Evolutionary conservation across 768 basidiomycete species (phyloP).

Genomic region (Leccinum pellstonianum): DNA sequence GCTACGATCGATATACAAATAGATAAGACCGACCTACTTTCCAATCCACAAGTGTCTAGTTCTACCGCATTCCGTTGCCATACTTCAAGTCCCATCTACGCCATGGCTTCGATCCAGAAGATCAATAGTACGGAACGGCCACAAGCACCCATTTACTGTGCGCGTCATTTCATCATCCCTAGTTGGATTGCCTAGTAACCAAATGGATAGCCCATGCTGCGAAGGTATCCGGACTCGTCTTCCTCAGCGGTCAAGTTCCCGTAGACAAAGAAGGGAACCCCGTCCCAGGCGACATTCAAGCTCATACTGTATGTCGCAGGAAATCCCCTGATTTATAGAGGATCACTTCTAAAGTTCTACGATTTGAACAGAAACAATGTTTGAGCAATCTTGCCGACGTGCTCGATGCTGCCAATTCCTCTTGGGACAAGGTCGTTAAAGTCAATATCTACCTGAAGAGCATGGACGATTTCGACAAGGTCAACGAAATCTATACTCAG

Average conservation of each 20-base stretch:
- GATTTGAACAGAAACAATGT: constrained; percentile 48
- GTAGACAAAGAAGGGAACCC: constrained; percentile 46
- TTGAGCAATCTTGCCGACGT: constrained; percentile 55
- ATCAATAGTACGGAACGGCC: constrained; percentile 52
- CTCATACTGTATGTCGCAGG: constrained; percentile 50
- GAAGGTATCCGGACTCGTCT: constrained; percentile 57
- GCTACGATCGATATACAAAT: neutral
- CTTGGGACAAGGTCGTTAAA: constrained; percentile 58
- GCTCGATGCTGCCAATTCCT: constrained; percentile 51
- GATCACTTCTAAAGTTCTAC: neutral
- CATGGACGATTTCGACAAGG: constrained; percentile 54
- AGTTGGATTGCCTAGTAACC: neutral
- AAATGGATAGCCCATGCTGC: constrained; percentile 48
- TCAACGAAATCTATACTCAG: constrained; percentile 60
- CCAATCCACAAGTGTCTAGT: neutral
- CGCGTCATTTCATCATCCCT: neutral
- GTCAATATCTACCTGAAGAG: constrained; percentile 62
- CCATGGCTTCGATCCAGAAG: constrained; percentile 51
- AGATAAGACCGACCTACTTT: constrained; percentile 3
- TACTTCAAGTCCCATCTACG: neutral
- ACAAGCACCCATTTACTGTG: constrained; percentile 10
- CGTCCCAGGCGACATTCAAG: constrained; percentile 56
- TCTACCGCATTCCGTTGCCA: neutral
- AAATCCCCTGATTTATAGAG: neutral
- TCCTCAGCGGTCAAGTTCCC: constrained; percentile 61